Evolutionary conservation across 148 eudicot species (phyloP), one percentile per base, ranked within the genome.

Genomic region (Pharnaceum exiguum): DNA sequence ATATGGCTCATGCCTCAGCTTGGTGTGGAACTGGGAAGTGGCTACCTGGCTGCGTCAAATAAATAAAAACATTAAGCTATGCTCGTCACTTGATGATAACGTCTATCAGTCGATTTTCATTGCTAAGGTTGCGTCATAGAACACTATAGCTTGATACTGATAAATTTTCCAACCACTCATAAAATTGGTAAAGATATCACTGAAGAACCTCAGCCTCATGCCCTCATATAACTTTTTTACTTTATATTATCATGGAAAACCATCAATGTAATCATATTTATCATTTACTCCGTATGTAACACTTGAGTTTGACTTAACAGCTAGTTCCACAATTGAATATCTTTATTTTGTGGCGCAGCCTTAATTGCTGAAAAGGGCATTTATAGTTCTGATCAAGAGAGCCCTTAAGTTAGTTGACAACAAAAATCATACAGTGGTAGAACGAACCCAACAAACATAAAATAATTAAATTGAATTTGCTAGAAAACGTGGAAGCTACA

Each of bases 321-420:
- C 5, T 10, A 46, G 22, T 10, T 31, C 57, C 36, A 18, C 55
- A 16, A 16, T 5, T 38, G n/a, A n/a, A 16, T 21, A 9, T 13
- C 43, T 38, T 4, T 44, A 36, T 31, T 22, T 17, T 11, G 23
- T 10, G 53, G 45, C 24, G 28, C 25, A 17, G 13, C 26, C 13
- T 24, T n/a, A 57, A 8, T 26, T 40, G 22, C 11, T 17, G 18
- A n/a, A 50, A 50, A 27, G 27, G 19, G 13, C 22, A 49, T n/a
- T 8, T 12, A 18, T 38, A 38, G 12, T 5, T 11, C 37, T 10
- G 56, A n/a, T n/a, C n/a, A 25, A 48, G 31, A 46, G 15, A 24
- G 35, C 48, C 57, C 28, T 50, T 62, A 37, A 38, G 49, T 50
- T 62, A 49, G 49, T 51, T 62, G 39, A 3, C 49, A 51, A 62